These are phyloP conservation scores for Capronia epimyces DNA, from an alignment of 2,329 filamentous ascomycete species.

Conservation along the genomic window DNA sequence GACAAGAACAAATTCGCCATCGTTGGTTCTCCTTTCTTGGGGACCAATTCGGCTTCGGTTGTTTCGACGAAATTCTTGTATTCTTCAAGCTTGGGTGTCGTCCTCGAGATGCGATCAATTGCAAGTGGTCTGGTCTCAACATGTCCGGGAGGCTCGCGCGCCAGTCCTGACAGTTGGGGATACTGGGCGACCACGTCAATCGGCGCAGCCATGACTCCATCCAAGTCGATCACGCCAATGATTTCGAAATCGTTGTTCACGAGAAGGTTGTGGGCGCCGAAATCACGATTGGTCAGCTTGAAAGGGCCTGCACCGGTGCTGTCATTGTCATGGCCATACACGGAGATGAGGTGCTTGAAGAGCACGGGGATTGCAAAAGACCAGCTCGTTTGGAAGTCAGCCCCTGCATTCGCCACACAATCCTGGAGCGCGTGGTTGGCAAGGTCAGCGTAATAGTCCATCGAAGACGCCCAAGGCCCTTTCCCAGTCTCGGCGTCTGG, in stretches of 20 bases:
- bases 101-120: constrained; percentile 2
- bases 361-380: constrained; percentile 1
- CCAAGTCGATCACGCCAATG: constrained; percentile 20
- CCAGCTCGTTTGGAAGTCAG: not conserved
- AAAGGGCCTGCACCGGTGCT: constrained; percentile 13
- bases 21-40: not conserved
- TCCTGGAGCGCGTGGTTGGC: not conserved
- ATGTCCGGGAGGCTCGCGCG: constrained; percentile 2
- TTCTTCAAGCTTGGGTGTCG: not conserved
- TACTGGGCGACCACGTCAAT: constrained; percentile 12
- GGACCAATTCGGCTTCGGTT: not conserved
- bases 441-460: not conserved
- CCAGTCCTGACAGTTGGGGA: constrained; percentile 11
- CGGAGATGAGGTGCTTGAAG: not conserved
- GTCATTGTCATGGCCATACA: constrained; percentile 1
- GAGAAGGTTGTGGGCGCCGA: constrained; percentile 21
- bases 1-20: not conserved
- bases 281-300: constrained; percentile 15
- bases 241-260: constrained; percentile 22
- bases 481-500: not conserved
- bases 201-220: constrained; percentile 18
- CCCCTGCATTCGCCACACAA: not conserved
- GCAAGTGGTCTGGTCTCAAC: constrained; percentile 2
- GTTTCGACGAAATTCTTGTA: constrained; percentile 1
- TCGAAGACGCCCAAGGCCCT: not conserved